Base-by-base conservation (phyloP, 306 rosid genomes). In the Dryas alaskensis region DNA sequence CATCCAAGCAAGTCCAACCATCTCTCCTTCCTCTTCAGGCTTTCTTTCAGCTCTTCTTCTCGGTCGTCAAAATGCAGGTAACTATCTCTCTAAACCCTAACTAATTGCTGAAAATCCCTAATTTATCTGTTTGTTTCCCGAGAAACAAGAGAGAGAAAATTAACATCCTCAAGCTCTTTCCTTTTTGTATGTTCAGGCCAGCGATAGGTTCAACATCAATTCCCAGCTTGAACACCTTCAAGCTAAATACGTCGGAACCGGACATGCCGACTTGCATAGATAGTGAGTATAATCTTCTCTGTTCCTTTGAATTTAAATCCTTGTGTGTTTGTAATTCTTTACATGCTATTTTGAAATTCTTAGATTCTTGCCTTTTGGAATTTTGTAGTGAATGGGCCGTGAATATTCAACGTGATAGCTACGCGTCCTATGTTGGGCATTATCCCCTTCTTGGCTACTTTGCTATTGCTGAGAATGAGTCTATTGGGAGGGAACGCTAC, bases 231-330 rank as follows among this genome's bases (percentile, higher is more conserved):
- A 94, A 75, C 97, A 91, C 69, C 97, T 91, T 22, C 97, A 89
- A 84, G 97, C 97, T 44, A 94, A 91, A 83, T 94, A 94, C 67
- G 96, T 94, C n/a, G 97, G 97, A 71, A 94, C 98, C 8, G 98
- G 96, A 7, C 98, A 91, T 72, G 97, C 97, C 7, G 97, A 94
- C 74, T 59, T 94, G 81, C 87, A 84, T 77, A 89, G 98, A 94
- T 94, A 89, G 93, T 90, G 42, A 70, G 97, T 74, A 11, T 43
- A 57, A 6, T 31, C 37, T 31, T 75, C 43, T 46, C 7, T 11
- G 1, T 59, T 62, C 40, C 14, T 60, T 37, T 6, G 8, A 45
- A 70, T 48, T 31, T 31, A 31, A 31, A 31, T 31, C 37, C 37
- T 31, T 31, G 2, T 31, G 37, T 31, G 0, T 2, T 7, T 61